Evolutionary conservation across 2,329 filamentous ascomycete genomes (phyloP), one percentile per base, ranked within the genome.

Genomic region (Phialophora macrospora): DNA sequence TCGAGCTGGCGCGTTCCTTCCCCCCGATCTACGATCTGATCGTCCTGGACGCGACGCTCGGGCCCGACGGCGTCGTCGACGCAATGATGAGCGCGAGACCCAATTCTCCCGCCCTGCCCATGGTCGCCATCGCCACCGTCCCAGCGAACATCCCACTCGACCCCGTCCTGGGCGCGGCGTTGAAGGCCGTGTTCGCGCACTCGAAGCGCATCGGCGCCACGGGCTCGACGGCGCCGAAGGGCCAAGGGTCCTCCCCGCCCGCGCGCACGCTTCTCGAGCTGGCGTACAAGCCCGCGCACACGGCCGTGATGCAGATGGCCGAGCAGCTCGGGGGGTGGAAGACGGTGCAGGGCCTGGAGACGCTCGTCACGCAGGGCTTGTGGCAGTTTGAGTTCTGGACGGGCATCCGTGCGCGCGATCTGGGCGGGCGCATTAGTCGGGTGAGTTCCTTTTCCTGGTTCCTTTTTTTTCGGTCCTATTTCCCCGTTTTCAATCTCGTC

Each of bases 351-450:
- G 95, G 95, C 0, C 79, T 97, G 46, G 95, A 99, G 77, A 93
- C 95, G 32, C 82, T 99, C 62, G 88, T 93, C 67, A 92, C 91
- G 4, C 95, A 99, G 78, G 95, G 86, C 0, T 80, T 88, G 55
- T 91, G 93, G 80, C 94, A 91, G 88, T 94, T 92, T 77, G 85
- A 92, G 79, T 84, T 89, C 62, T 97, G 93, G 93, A 96, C 91
- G 1, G 91, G 87, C 30, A 93, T 96, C 38, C 32, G 63, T 7
- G 67, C 71, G 11, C 41, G 69, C 60, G 71, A 63, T 1, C 12
- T 73, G 1, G 71, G 51, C 14, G 61, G 54, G 22, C 41, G 63
- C 14, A 66, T 68, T 17, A 44, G 44, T 38, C 56, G 70, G 60
- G 86, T 80, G 85, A 84, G 76, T 74, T 54, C 28, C 2, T 32